These are phyloP conservation scores for Chenopodium suecicum DNA, from an alignment of 148 eudicot species.

Conservation along the genomic window DNA sequence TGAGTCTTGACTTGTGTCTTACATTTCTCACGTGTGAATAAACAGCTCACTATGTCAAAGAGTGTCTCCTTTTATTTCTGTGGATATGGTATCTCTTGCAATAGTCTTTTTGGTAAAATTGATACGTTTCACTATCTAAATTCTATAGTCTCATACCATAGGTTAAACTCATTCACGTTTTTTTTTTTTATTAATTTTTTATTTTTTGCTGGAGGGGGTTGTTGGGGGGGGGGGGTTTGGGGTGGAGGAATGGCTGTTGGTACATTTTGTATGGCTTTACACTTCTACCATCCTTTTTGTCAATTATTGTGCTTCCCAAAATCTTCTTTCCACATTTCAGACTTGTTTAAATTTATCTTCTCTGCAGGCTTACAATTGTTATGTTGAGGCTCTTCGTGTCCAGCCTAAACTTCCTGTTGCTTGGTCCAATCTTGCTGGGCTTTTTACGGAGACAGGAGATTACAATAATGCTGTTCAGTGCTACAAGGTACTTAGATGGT, in stretches of 20 bases:
- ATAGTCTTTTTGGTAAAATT: too few species aligned
- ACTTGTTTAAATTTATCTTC: constrained; percentile 5
- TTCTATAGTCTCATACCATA: too few species aligned
- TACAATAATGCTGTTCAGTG: constrained; percentile 78
- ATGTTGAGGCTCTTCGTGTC: constrained; percentile 80
- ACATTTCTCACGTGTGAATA: background rate
- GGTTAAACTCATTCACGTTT: too few species aligned
- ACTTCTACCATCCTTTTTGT: too few species aligned
- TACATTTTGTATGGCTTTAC: too few species aligned
- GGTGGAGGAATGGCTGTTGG: too few species aligned
- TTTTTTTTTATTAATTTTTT: too few species aligned
- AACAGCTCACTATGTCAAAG: background rate
- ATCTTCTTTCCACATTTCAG: background rate
- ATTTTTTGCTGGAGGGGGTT: too few species aligned
- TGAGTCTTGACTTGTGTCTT: background rate
- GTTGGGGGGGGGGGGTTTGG: too few species aligned
- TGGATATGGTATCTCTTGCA: background rate
- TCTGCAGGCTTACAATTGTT: constrained; percentile 84
- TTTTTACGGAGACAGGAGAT: constrained; percentile 91
- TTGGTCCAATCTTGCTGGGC: constrained; percentile 97
- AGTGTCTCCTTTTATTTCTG: background rate
- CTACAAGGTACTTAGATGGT: constrained; percentile 58
- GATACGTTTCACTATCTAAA: too few species aligned
- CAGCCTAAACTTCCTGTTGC: constrained; percentile 88
- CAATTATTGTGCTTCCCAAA: too few species aligned